Base-by-base conservation (phyloP, 805 yeast genomes). In the Saturnispora ahearnii region DNA sequence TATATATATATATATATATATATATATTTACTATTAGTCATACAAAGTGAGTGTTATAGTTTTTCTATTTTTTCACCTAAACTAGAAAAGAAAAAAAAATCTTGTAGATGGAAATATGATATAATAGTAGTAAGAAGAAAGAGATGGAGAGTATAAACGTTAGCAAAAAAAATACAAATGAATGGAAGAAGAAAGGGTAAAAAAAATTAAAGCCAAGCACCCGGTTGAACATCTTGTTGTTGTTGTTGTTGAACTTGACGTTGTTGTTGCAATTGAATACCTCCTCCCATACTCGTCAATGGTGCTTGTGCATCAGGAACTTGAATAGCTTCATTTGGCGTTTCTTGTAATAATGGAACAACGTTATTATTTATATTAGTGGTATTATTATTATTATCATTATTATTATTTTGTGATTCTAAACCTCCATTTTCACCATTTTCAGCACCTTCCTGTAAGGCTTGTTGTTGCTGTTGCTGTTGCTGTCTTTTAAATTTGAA, bases 401-500 rank as follows among this genome's bases (percentile, higher is more conserved):
- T 11, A 21, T 42, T 45, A 51, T 34, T 42, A 45, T 31, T 37
- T 22, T 36, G 50, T 53, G 30, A 46, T 29, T 42, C 54, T 40
- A 42, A 50, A 47, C 54, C 62, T 44, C 53, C 59, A 34, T 42
- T 40, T 24, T 51, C 52, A 26, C 34, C 41, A 34, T 28, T 18
- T 10, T 36, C 34, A 15, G 52, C 57, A 21, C 53, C 54, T 21
- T 11, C 22, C 38, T 55, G 59, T 40, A 51, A 53, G 31, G 54
- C 57, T 30, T 55, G 57, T 30, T 55, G 58, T 42, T 54, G 61
- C 45, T 56, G 66, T 47, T 57, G 69, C 51, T 64, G 70, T 59
- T 77, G 79, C 56, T 77, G 77, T 56, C 78, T 78, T 59, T 77
- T 84, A 65, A 78, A 83, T 65, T 85, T 86, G 71, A 82, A 85